These are phyloP conservation scores for Cicer chorassanicum DNA, from an alignment of 306 rosid species.

Conservation along the genomic window DNA sequence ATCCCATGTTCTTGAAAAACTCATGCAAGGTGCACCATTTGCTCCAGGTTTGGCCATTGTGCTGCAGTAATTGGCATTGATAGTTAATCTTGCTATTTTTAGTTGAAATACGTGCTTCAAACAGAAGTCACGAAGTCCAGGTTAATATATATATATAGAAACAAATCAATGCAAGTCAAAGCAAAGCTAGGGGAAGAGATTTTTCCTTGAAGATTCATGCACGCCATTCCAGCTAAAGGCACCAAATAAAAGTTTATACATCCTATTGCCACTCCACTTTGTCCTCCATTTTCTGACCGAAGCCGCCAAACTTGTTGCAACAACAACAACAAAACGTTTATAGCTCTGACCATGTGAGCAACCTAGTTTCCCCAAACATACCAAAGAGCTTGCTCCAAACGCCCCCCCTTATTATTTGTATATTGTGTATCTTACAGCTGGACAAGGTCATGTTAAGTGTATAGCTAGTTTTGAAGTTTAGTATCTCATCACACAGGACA, in stretches of 20 bases:
- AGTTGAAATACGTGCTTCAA: slow-evolving; percentile 35
- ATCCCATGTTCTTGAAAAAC: slow-evolving; percentile 20
- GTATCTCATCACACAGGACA: slow-evolving; percentile 5
- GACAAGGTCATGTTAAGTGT: background rate
- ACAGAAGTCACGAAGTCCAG: slow-evolving; percentile 21
- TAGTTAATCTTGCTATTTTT: slow-evolving; percentile 27
- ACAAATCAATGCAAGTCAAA: slow-evolving; percentile 12
- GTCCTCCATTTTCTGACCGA: slow-evolving; percentile 32
- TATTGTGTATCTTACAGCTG: background rate
- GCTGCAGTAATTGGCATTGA: slow-evolving; percentile 10
- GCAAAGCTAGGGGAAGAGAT: background rate
- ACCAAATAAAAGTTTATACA: slow-evolving; percentile 4
- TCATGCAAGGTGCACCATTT: slow-evolving; percentile 9
- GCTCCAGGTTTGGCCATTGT: slow-evolving; percentile 8
- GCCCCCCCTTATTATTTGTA: background rate
- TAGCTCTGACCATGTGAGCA: too few species aligned
- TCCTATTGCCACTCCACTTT: background rate
- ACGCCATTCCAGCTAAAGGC: slow-evolving; percentile 14
- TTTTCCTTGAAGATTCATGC: slow-evolving; percentile 16
- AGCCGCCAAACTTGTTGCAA: background rate
- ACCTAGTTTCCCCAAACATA: slow-evolving; percentile 12
- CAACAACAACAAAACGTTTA: background rate
- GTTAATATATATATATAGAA: slow-evolving; percentile 21
- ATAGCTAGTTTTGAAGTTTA: background rate
- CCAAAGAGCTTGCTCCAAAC: background rate